phyloP scores from a whole-genome alignment of 495 filamentous ascomycete genomes.

The Penicillium paxilli region DNA sequence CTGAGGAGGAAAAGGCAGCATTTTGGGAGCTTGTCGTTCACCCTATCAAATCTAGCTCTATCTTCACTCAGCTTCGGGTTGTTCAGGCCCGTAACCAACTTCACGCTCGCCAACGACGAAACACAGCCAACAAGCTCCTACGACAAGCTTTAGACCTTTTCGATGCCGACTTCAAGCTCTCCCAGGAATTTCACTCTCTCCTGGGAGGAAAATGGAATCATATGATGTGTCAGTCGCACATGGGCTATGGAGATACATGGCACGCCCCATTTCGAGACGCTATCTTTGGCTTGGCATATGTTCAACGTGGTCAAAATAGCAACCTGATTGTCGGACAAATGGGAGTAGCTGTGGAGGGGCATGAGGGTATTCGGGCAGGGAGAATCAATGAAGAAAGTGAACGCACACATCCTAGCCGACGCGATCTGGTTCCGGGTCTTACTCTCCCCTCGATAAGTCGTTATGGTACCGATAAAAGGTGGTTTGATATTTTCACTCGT shows the following conservation, averaged over 20 bases:
- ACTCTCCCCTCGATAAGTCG: slow-evolving; percentile 58
- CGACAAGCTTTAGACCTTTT: slow-evolving; percentile 59
- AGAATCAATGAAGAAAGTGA: slow-evolving; percentile 49
- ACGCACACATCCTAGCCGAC: slow-evolving; percentile 58
- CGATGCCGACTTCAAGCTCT: slow-evolving; percentile 61
- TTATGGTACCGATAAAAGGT: slow-evolving; percentile 59
- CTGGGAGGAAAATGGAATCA: slow-evolving; percentile 72
- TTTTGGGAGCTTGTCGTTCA: slow-evolving; percentile 75
- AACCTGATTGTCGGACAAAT: slow-evolving; percentile 50
- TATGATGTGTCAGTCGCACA: slow-evolving; percentile 64
- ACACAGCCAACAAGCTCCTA: slow-evolving; percentile 61
- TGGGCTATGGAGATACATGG: slow-evolving; percentile 47
- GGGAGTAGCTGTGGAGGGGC: slow-evolving; percentile 63
- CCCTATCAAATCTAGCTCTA: slow-evolving; percentile 61
- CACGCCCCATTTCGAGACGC: slow-evolving; percentile 23
- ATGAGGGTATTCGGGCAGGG: slow-evolving; percentile 42
- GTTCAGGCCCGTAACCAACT: slow-evolving; percentile 60
- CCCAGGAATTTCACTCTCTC: slow-evolving; percentile 60
- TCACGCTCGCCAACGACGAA: slow-evolving; percentile 64
- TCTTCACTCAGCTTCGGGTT: slow-evolving; percentile 62
- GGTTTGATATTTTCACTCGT: slow-evolving; percentile 67
- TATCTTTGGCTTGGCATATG: slow-evolving; percentile 22
- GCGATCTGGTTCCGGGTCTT: slow-evolving; percentile 46
- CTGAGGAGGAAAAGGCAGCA: slow-evolving; percentile 30
- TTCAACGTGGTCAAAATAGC: slow-evolving; percentile 27